These are phyloP conservation scores for Ephemerocybe angulata DNA, from an alignment of 768 basidiomycete species.

Conservation along the genomic window DNA sequence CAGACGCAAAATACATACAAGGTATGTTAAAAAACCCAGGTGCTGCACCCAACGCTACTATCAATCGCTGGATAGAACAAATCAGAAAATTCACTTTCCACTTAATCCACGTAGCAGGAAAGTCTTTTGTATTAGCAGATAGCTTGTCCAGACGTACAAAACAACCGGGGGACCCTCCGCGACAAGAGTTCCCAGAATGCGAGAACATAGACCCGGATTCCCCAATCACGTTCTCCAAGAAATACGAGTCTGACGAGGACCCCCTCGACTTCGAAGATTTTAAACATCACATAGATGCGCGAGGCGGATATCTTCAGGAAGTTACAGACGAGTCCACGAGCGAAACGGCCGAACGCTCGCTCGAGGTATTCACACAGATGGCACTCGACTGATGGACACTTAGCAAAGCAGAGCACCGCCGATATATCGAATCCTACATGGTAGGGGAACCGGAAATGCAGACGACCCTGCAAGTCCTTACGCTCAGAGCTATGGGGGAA, in stretches of 20 bases:
- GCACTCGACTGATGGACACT: too few relatives aligned
- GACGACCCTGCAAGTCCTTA: too few relatives aligned
- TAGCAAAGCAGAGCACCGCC: too few relatives aligned
- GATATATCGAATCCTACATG: too few relatives aligned
- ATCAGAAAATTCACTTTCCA: constrained; percentile 18
- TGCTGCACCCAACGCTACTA: constrained; percentile 24
- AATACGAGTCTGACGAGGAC: background rate
- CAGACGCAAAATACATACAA: constrained; percentile 12
- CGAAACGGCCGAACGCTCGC: background rate
- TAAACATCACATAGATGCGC: background rate
- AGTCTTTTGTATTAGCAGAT: constrained; percentile 14
- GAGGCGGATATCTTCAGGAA: constrained; percentile 5
- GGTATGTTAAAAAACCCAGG: constrained; percentile 31
- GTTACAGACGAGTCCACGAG: too few relatives aligned
- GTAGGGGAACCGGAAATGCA: too few relatives aligned
- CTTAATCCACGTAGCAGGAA: constrained; percentile 9
- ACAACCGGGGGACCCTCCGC: background rate
- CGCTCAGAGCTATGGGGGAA: too few relatives aligned
- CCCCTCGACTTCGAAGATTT: constrained; percentile 9
- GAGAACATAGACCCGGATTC: background rate
- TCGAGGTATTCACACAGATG: too few relatives aligned
- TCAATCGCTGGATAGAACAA: constrained; percentile 26
- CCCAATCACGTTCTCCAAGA: background rate
- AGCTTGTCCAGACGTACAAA: constrained; percentile 13
- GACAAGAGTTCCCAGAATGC: constrained; percentile 1